phyloP scores from a whole-genome alignment of 2,329 filamentous ascomycete species.

The Metarhizium robertsii region DNA sequence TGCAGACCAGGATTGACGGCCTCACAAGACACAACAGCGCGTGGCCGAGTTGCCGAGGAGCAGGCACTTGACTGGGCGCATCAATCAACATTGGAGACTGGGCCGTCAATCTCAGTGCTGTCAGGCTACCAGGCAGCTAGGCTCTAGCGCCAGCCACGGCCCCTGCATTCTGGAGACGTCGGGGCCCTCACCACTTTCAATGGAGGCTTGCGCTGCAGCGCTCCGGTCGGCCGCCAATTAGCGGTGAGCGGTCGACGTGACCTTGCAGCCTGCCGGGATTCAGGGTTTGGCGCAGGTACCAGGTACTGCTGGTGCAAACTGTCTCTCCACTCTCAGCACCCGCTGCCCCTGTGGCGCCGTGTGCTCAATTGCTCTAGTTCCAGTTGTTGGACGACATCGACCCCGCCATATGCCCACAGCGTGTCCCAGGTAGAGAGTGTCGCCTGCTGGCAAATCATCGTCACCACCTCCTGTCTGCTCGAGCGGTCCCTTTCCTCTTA shows the following conservation, averaged over 20 bases:
- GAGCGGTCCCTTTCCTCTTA: constrained; percentile 11
- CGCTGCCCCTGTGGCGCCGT: constrained; percentile 2
- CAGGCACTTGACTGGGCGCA: too few relatives aligned
- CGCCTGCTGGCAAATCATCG: constrained; percentile 22
- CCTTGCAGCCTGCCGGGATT: neutral
- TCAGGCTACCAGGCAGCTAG: neutral
- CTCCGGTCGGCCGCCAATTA: neutral
- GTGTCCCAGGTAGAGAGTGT: neutral
- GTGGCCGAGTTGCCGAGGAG: too few relatives aligned
- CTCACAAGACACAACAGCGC: too few relatives aligned
- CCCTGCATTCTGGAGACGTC: constrained; percentile 1
- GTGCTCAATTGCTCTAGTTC: neutral
- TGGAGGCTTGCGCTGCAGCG: too few relatives aligned
- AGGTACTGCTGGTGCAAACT: neutral
- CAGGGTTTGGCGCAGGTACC: neutral
- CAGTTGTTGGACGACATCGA: neutral
- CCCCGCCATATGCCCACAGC: too few relatives aligned
- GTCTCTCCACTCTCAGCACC: neutral
- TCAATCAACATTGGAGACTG: too few relatives aligned
- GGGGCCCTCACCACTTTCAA: too few relatives aligned
- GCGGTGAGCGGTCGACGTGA: constrained; percentile 7
- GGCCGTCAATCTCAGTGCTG: too few relatives aligned
- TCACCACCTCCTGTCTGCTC: constrained; percentile 15
- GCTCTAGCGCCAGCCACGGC: neutral
- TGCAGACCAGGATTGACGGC: too few relatives aligned